Conservation (phyloP, 352 stramenopile species). For the Phytophthora litchii region DNA sequence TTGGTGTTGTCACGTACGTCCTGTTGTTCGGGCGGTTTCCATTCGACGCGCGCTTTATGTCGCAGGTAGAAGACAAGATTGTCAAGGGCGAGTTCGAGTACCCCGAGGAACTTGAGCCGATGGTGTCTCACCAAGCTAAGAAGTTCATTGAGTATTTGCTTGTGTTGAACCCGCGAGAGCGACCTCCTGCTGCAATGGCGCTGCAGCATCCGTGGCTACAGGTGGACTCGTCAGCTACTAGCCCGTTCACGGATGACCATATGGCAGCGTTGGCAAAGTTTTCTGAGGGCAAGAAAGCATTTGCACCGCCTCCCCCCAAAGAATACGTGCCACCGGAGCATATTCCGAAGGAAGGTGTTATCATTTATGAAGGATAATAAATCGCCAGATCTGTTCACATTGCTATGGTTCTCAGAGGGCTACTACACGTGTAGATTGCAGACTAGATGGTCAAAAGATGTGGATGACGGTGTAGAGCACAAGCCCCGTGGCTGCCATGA, state of each 20-base stretch:
- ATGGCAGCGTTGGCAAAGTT: conserved; percentile 56
- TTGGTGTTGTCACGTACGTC: conserved; percentile 78
- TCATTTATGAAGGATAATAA: conserved; percentile 42
- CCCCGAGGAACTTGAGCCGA: conserved; percentile 50
- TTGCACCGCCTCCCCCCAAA: conserved; percentile 17
- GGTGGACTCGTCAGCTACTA: conserved; percentile 34
- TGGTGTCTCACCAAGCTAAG: conserved; percentile 64
- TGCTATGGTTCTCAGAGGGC: conserved; percentile 13
- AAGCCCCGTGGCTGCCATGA: conserved; percentile 81
- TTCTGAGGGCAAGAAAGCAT: conserved; percentile 49
- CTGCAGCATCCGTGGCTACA: conserved; percentile 80
- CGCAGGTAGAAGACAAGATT: conserved; percentile 87
- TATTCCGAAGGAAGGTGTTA: conserved; percentile 22
- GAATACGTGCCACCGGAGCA: conserved; percentile 30
- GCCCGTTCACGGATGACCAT: conserved; percentile 50
- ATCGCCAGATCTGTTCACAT: conserved; percentile 35
- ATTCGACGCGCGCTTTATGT: conserved; percentile 84
- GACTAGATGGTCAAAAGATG: conserved; percentile 52
- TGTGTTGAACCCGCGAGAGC: conserved; percentile 58
- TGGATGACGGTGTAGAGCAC: conserved; percentile 86
- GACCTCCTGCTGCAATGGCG: conserved; percentile 63
- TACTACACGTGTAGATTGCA: conserved; percentile 13
- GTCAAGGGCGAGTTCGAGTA: conserved; percentile 62
- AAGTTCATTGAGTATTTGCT: conserved; percentile 86
- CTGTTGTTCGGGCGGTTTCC: conserved; percentile 76